Percentiles rank a stretch among this genome's conserved stretches.
phyloP scores from a whole-genome alignment of 1,139 yeast species.

The Yamadazyma trypodendri region DNA sequence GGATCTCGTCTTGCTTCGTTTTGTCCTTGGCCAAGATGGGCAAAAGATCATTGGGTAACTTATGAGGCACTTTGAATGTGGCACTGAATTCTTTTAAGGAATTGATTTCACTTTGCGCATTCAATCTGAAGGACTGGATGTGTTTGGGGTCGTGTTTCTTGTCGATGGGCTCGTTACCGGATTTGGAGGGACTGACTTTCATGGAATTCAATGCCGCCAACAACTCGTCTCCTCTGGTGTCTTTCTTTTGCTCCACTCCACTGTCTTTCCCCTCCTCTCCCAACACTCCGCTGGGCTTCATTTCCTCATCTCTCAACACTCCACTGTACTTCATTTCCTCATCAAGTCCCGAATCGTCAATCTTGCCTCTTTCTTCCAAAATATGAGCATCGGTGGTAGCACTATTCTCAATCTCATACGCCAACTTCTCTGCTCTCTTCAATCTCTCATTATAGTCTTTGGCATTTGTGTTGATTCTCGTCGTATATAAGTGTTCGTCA shows the following conservation, averaged over 20 bases:
- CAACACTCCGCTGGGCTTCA: constrained; percentile 57
- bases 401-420: constrained; percentile 76
- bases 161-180: constrained; percentile 31
- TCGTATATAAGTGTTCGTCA: constrained; percentile 89
- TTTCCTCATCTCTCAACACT: constrained; percentile 26
- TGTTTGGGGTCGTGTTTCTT: constrained; percentile 10
- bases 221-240: constrained; percentile 56
- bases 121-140: constrained; percentile 45
- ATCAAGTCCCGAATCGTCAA: constrained; percentile 85
- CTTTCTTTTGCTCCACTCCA: constrained; percentile 8
- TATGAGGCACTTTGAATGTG: constrained; percentile 73
- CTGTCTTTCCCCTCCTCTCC: not conserved
- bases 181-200: constrained; percentile 57
- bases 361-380: constrained; percentile 86
- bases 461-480: constrained; percentile 69
- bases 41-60: constrained; percentile 71
- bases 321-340: constrained; percentile 86
- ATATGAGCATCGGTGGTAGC: constrained; percentile 72
- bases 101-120: constrained; percentile 67
- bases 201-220: constrained; percentile 57
- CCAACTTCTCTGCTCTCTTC: constrained; percentile 72
- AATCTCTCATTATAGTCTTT: constrained; percentile 71
- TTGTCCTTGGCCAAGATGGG: constrained; percentile 74
- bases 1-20: constrained; percentile 60
- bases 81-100: constrained; percentile 84